Conservation (phyloP, 805 yeast genomes). For the Helenozyma baotianmanensis region DNA sequence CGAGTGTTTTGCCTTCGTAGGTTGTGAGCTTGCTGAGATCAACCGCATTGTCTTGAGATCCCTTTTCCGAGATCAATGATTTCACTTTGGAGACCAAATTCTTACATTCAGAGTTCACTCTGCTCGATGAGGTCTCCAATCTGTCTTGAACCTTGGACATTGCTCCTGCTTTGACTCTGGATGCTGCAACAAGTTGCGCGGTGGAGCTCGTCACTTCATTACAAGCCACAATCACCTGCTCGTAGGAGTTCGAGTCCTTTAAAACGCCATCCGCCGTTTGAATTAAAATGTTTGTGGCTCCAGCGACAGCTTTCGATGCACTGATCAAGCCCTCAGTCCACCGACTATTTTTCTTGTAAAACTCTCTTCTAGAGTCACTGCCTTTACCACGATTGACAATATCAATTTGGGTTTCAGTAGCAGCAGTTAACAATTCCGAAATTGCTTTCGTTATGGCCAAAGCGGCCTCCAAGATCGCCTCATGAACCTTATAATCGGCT, state of each 20-base stretch:
- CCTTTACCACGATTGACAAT: slow-evolving; percentile 72
- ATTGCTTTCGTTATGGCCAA: slow-evolving; percentile 77
- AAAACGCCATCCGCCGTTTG: slow-evolving; percentile 85
- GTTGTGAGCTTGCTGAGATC: slow-evolving; percentile 68
- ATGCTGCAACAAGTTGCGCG: slow-evolving; percentile 87
- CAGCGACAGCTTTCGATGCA: slow-evolving; percentile 84
- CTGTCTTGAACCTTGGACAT: slow-evolving; percentile 72
- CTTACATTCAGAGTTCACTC: slow-evolving; percentile 74
- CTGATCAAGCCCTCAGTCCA: slow-evolving; percentile 94
- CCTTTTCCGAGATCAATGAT: slow-evolving; percentile 43
- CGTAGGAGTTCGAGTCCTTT: slow-evolving; percentile 59
- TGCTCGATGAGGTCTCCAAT: slow-evolving; percentile 63
- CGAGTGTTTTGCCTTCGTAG: slow-evolving; percentile 78
- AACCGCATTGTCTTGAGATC: slow-evolving; percentile 32
- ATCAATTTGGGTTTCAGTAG: slow-evolving; percentile 77
- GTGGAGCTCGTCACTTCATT: slow-evolving; percentile 91
- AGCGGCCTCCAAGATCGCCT: slow-evolving; percentile 73
- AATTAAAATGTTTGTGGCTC: slow-evolving; percentile 75
- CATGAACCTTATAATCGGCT: slow-evolving; percentile 64
- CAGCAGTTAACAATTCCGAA: slow-evolving; percentile 63
- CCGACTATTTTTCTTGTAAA: slow-evolving; percentile 79
- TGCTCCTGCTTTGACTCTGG: slow-evolving; percentile 77
- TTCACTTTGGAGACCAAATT: slow-evolving; percentile 68
- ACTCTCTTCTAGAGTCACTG: slow-evolving; percentile 60
- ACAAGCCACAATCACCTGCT: slow-evolving; percentile 83